Conservation (phyloP, 2,329 filamentous ascomycete species). For the Aspergillus sergii region DNA sequence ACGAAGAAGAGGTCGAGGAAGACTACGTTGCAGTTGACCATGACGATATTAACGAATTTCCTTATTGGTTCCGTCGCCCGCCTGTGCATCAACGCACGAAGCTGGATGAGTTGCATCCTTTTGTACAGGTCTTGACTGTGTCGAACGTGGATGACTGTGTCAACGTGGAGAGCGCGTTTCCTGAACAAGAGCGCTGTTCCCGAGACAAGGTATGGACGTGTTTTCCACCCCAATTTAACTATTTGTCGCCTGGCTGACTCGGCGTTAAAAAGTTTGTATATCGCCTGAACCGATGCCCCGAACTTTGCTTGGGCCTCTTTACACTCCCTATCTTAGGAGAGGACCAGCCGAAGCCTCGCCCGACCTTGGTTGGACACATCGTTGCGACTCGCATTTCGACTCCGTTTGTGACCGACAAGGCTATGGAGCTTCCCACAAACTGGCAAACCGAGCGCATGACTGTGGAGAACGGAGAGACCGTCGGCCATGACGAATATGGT, state of each 20-base stretch:
- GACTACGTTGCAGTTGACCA: constrained; percentile 47
- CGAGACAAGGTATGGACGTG: constrained; percentile 59
- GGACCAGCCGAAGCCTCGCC: constrained; percentile 62
- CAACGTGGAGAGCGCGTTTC: constrained; percentile 62
- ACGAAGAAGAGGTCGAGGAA: constrained; percentile 42
- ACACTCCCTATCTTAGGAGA: constrained; percentile 57
- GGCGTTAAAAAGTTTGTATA: constrained; percentile 65
- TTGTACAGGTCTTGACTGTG: constrained; percentile 70
- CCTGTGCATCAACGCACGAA: constrained; percentile 40
- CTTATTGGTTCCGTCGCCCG: constrained; percentile 46
- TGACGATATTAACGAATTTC: constrained; percentile 42
- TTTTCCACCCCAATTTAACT: not conserved
- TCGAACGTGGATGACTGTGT: constrained; percentile 57
- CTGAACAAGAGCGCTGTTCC: constrained; percentile 58
- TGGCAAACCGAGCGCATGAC: constrained; percentile 58
- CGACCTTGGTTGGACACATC: constrained; percentile 73
- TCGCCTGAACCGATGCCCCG: constrained; percentile 72
- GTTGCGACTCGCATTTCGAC: constrained; percentile 71
- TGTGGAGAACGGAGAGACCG: constrained; percentile 43
- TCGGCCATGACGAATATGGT: constrained; percentile 74
- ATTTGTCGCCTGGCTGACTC: constrained; percentile 13
- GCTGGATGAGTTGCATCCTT: constrained; percentile 67
- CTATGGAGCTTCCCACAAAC: constrained; percentile 73
- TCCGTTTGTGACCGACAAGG: constrained; percentile 67
- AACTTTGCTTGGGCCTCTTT: constrained; percentile 79